Percentiles rank a stretch among this genome's conserved stretches.
Evolutionary conservation across 345 rosid species (phyloP).

Genomic region (Aethionema arabicum): DNA sequence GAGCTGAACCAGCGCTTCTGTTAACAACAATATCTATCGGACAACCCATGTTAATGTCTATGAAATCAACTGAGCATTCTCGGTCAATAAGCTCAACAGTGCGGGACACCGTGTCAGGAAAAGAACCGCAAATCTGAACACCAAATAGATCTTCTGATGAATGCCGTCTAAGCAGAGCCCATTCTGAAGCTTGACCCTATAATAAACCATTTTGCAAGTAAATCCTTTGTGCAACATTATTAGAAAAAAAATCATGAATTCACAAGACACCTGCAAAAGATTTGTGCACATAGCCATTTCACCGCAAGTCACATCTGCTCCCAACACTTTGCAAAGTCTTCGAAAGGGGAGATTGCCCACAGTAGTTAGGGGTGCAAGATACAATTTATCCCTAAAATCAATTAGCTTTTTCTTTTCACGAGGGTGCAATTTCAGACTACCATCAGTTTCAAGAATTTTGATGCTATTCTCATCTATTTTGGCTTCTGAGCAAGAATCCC

Average conservation of each 20-base stretch:
- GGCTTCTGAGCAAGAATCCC: conserved; percentile 25
- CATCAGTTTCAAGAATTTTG: conserved; percentile 47
- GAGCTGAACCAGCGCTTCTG: conserved; percentile 96
- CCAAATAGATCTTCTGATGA: conserved; percentile 89
- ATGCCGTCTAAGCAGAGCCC: conserved; percentile 94
- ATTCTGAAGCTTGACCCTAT: conserved; percentile 98
- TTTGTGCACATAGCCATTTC: conserved; percentile 99
- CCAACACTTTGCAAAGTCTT: conserved; percentile 85
- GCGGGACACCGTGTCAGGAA: conserved; percentile 69
- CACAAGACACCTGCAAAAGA: conserved; percentile 73
- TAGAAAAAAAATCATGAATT: conserved; percentile 1
- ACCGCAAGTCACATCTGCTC: conserved; percentile 93
- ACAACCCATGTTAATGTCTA: conserved; percentile 98
- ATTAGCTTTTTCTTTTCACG: conserved; percentile 80
- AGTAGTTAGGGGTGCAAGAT: conserved; percentile 92
- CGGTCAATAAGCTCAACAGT: conserved; percentile 78
- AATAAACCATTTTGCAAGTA: conserved; percentile 16
- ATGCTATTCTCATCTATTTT: conserved; percentile 35
- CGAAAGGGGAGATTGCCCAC: conserved; percentile 98
- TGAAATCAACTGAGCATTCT: conserved; percentile 80
- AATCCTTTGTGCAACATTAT: conserved; percentile 4
- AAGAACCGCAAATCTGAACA: conserved; percentile 90
- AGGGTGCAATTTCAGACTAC: conserved; percentile 58
- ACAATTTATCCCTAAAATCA: conserved; percentile 84
- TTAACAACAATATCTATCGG: conserved; percentile 87